Evolutionary conservation across 78 protist genomes (phyloP), one percentile per base, ranked within the genome.

Genomic region (Dictyostelium capitatum): DNA sequence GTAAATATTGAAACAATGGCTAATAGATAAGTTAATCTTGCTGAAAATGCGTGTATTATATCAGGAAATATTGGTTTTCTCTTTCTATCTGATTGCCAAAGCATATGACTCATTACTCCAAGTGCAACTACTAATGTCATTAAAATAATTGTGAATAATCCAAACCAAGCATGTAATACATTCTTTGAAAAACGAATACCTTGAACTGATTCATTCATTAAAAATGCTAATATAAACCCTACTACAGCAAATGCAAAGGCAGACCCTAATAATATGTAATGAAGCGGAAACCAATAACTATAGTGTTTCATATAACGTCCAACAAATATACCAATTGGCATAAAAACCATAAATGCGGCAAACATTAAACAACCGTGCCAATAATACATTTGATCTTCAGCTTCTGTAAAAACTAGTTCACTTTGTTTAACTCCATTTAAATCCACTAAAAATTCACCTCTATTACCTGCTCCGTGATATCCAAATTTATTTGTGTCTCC

Each of bases 291-390:
- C 92, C 92, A 85, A 53, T 80, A 85, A 37, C 17, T 47, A 57
- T 85, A 79, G 3, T 77, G 56, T 47, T 51, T 59, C 47, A 85
- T 70, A 51, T 75, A 85, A n/a, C 92, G 50, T 17, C 78, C 92
- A 23, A 75, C 74, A 30, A 85, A 85, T 7, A 85, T 75, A 75
- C 83, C 92, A 41, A 85, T 47, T 85, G 92, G 92, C 92, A 85
- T 85, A 57, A 85, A 48, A 1, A 85, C 46, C 15, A 67, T 67
- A 47, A 85, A 85, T 23, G 92, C 28, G 3, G 48, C 46, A 23
- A 75, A 47, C 92, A 85, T 85, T 43, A 85, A 75, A 9, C 65
- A 62, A 6, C 20, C 48, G 19, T 85, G 92, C 50, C 80, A 85
- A 9, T 30, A 51, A 3, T 59, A 6, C 28, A 46, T 74, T 4